Evolutionary conservation across 1,284 basidiomycete species (phyloP).

Genomic region (Moesziomyces sp.): DNA sequence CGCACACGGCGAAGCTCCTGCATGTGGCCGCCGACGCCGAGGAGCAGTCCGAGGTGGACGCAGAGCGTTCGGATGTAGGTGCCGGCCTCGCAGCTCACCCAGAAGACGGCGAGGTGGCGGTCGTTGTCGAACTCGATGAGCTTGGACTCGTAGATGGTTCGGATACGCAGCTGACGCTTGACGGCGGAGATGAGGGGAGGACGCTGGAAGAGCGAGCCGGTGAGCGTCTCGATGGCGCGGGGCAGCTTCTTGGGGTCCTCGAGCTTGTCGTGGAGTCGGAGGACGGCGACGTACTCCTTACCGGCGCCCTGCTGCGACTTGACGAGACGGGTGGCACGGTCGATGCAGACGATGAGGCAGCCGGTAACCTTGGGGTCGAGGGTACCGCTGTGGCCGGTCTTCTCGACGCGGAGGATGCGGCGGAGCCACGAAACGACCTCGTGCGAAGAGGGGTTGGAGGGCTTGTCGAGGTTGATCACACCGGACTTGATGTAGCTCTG

Average conservation of each 20-base stretch:
- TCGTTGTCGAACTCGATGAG: slow-evolving; percentile 98
- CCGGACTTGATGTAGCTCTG: slow-evolving; percentile 93
- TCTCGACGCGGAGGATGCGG: slow-evolving; percentile 93
- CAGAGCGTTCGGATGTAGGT: slow-evolving; percentile 98
- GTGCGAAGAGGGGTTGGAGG: slow-evolving; percentile 99
- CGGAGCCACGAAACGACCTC: slow-evolving; percentile 99
- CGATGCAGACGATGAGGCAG: slow-evolving; percentile 98
- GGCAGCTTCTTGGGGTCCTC: slow-evolving; percentile 86
- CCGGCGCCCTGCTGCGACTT: slow-evolving; percentile 98
- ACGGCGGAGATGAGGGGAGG: slow-evolving; percentile 99
- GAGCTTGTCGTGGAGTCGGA: slow-evolving; percentile 87
- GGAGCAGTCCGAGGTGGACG: slow-evolving; percentile 91
- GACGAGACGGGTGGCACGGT: slow-evolving; percentile 98
- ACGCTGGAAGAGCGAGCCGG: slow-evolving; percentile 97
- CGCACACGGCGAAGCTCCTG: slow-evolving; percentile 95
- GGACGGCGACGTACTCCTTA: slow-evolving; percentile 98
- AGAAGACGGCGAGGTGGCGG: slow-evolving; percentile 95
- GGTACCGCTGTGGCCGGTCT: slow-evolving; percentile 97
- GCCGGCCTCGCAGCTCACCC: slow-evolving; percentile 98
- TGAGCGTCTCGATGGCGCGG: slow-evolving; percentile 93
- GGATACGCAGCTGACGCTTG: slow-evolving; percentile 96
- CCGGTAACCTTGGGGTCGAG: slow-evolving; percentile 99
- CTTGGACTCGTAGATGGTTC: slow-evolving; percentile 97
- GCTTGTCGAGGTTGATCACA: slow-evolving; percentile 99
- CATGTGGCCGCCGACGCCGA: slow-evolving; percentile 99